These are phyloP conservation scores for Ploettnerulaceae sp. DNA, from an alignment of 2,329 filamentous ascomycete genomes.

Conservation along the genomic window DNA sequence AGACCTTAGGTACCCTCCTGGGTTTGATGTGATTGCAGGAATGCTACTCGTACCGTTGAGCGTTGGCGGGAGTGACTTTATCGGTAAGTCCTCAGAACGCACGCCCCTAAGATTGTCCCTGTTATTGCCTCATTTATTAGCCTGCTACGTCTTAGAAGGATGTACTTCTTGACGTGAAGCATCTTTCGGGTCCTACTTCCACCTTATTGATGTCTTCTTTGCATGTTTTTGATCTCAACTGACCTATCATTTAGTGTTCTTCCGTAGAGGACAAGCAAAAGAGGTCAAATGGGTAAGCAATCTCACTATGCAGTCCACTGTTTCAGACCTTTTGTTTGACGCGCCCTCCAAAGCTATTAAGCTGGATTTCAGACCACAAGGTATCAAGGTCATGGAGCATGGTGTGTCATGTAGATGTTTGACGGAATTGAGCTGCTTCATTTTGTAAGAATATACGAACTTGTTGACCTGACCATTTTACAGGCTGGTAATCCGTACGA, in stretches of 20 bases:
- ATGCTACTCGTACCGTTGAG: constrained; percentile 78
- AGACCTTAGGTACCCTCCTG: constrained; percentile 72
- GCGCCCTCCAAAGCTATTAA: no score
- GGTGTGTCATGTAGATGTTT: no score
- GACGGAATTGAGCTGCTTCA: no score
- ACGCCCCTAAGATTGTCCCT: neutral
- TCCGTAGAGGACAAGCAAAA: constrained; percentile 69
- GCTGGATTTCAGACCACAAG: no score
- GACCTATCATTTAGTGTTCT: constrained; percentile 71
- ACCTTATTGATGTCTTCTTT: no score
- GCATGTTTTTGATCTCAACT: no score
- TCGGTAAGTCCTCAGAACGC: constrained; percentile 36
- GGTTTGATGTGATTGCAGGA: constrained; percentile 73
- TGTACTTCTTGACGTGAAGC: no score
- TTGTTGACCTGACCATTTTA: neutral
- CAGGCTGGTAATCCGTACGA: constrained; percentile 83
- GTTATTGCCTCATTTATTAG: no score
- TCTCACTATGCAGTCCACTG: neutral
- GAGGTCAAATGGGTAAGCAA: constrained; percentile 60
- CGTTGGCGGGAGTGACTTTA: constrained; percentile 72
- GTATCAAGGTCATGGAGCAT: no score
- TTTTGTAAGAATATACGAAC: no score
- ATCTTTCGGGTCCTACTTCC: no score
- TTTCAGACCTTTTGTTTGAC: neutral
- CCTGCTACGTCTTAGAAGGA: no score